Conservation (phyloP, 139 green algal species). For the Micromonas pusilla region DNA sequence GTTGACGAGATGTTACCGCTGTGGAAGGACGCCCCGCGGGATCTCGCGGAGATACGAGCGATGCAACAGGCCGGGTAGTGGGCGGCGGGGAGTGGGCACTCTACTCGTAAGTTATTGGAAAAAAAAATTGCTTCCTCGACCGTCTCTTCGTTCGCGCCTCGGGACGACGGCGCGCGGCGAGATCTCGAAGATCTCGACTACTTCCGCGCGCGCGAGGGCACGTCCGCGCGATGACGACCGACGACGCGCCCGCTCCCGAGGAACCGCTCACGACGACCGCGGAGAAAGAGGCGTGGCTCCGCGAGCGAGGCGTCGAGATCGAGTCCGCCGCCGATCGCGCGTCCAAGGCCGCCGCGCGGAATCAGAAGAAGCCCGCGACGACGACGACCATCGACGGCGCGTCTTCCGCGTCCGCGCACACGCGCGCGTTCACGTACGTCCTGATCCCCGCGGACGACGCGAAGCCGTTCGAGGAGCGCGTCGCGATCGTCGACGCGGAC, state of each 20-base stretch:
- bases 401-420: background rate
- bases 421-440: background rate
- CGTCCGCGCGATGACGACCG: too few species aligned
- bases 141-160: too few species aligned
- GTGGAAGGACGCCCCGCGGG: constrained; percentile 6
- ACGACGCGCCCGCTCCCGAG: background rate
- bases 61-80: background rate
- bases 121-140: too few species aligned
- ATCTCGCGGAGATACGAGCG: background rate
- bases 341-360: background rate
- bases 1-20: background rate
- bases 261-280: background rate
- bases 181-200: too few species aligned
- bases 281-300: constrained; percentile 11
- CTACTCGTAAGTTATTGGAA: too few species aligned
- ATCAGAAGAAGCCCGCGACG: background rate
- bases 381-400: background rate
- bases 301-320: constrained; percentile 11
- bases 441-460: constrained; percentile 1
- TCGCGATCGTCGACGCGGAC: background rate
- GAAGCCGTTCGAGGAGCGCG: constrained; percentile 1
- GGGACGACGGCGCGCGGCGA: too few species aligned
- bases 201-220: too few species aligned
- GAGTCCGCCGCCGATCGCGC: constrained; percentile 1
- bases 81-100: too few species aligned